Percentiles rank a stretch among this genome's conserved stretches.
phyloP scores from a whole-genome alignment of 1,139 yeast species.

The Blastobotrys apis region DNA sequence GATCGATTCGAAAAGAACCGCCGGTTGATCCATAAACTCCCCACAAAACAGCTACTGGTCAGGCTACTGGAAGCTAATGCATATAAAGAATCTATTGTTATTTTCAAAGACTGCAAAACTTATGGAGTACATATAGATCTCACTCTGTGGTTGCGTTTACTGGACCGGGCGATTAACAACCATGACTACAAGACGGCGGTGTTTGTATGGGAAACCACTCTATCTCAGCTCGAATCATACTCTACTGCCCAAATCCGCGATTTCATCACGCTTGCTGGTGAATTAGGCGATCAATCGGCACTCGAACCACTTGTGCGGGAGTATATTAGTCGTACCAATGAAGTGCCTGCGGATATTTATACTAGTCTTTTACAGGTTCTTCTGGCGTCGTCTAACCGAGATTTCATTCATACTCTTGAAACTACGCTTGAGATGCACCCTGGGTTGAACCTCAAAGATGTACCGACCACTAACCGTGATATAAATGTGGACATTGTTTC shows the following conservation, averaged over 20 bases:
- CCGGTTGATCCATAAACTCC: background rate
- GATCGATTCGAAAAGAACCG: background rate
- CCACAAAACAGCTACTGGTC: background rate
- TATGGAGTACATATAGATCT: background rate
- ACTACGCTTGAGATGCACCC: background rate
- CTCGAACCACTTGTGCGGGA: background rate
- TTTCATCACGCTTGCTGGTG: background rate
- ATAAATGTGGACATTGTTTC: background rate
- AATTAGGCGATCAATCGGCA: background rate
- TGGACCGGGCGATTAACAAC: background rate
- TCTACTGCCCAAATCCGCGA: background rate
- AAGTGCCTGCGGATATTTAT: background rate
- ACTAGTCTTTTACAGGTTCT: background rate
- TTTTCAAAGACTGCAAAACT: background rate
- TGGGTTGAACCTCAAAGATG: background rate
- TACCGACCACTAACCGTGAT: background rate
- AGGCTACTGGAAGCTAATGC: too few relatives aligned
- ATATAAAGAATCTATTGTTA: background rate
- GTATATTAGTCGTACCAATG: background rate
- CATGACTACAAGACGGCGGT: background rate
- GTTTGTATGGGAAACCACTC: background rate
- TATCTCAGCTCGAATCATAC: background rate
- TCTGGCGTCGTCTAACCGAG: background rate
- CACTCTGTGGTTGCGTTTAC: background rate
- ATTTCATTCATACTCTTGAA: background rate